These are phyloP conservation scores for Pythium phragmitis DNA, from an alignment of 352 stramenopile species.

Conservation along the genomic window DNA sequence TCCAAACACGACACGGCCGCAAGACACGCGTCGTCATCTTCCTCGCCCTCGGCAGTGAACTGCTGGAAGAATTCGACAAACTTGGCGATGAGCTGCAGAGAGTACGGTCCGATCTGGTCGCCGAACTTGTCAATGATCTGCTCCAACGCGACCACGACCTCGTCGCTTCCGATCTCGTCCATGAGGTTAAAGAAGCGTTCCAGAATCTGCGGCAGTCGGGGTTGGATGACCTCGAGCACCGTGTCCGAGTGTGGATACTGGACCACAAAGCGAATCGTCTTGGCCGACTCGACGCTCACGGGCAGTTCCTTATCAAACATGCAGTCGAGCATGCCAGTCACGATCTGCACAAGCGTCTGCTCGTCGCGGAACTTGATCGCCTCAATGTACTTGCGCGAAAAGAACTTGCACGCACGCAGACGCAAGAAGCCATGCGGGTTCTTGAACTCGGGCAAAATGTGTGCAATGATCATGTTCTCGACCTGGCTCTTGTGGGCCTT, in stretches of 20 bases:
- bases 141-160: slow-evolving; percentile 93
- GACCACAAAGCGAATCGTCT: slow-evolving; percentile 87
- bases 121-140: slow-evolving; percentile 97
- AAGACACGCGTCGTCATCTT: slow-evolving; percentile 96
- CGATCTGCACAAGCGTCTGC: slow-evolving; percentile 77
- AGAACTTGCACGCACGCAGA: slow-evolving; percentile 95
- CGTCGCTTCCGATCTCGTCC: slow-evolving; percentile 98
- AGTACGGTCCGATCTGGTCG: slow-evolving; percentile 94
- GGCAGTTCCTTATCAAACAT: slow-evolving; percentile 96
- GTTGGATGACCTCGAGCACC: slow-evolving; percentile 85
- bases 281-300: slow-evolving; percentile 95
- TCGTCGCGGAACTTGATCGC: slow-evolving; percentile 91
- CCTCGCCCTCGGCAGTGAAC: slow-evolving; percentile 90
- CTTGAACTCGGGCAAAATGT: slow-evolving; percentile 97
- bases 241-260: slow-evolving; percentile 86
- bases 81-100: slow-evolving; percentile 92
- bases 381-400: slow-evolving; percentile 94
- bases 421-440: slow-evolving; percentile 94
- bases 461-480: slow-evolving; percentile 92
- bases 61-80: slow-evolving; percentile 94
- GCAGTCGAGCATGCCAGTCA: slow-evolving; percentile 80
- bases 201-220: slow-evolving; percentile 93
- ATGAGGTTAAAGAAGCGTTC: slow-evolving; percentile 99
- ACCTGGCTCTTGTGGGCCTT: slow-evolving; percentile 94
- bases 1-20: slow-evolving; percentile 90